Base-by-base conservation (phyloP, 345 rosid species). In the Kandelia obovata region DNA sequence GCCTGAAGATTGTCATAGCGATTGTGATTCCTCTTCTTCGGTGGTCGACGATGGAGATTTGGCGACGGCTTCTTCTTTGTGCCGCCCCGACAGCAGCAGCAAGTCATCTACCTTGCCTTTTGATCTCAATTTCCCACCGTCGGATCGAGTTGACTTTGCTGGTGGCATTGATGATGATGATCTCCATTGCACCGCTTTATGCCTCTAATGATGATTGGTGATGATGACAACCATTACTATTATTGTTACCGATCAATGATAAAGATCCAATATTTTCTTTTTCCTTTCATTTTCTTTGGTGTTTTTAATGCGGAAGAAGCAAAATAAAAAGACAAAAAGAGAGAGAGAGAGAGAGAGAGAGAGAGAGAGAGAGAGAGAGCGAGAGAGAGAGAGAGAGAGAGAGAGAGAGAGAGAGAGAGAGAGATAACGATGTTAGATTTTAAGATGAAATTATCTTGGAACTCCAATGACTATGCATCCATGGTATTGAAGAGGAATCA, bases 1-100 rank as follows among this genome's bases (percentile, higher is more conserved):
- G 32, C 90, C 89, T 34, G 98, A 91, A 71, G 98, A 88, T 71
- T 94, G 97, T 28, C 96, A 83, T 27, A 94, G 98, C 64, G 96
- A 88, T 39, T 94, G 98, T 49, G 98, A 94, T 80, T 94, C 98
- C 0, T 94, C 98, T 1, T 91, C 98, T 0, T 94, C 97, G 47
- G 98, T 91, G 53, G 74, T 88, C 52, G 92, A 93, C 21, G 88
- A 80, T 31, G 70, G 90, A 77, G 84, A 79, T 35, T 80, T 83
- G 0, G 83, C 89, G 6, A 78, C 88, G 27, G 83, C 87, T 13
- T 73, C 89, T 1, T 79, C 86, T 9, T 49, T 64, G 65, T 46
- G 58, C 21, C 71, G 81, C 52, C 72, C 31, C 43, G 34, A 73
- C 69, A 55, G 79, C 49, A 39, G 47, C 47, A 43, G 19, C 49